phyloP scores from a whole-genome alignment of 1,284 basidiomycete species.

The Marasmius oreades region DNA sequence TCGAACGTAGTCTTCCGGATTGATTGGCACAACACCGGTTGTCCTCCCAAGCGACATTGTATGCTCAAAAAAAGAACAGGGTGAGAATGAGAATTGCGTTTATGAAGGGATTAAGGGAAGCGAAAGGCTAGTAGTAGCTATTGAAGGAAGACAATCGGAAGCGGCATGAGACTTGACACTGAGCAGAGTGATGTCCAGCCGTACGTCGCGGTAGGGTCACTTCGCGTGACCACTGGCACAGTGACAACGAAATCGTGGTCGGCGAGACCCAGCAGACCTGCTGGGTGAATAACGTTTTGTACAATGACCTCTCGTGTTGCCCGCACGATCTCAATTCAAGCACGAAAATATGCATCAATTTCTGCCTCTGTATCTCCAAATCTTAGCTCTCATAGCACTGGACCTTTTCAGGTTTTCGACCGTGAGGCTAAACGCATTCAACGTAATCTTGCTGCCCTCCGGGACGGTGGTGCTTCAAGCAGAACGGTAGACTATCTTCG shows the following conservation, averaged over 20 bases:
- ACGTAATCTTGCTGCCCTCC: constrained; percentile 70
- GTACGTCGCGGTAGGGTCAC: too few species aligned
- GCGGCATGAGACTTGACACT: too few species aligned
- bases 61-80: background rate
- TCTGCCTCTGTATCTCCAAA: constrained; percentile 31
- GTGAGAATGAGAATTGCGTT: background rate
- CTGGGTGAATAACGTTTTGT: too few species aligned
- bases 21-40: background rate
- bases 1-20: background rate
- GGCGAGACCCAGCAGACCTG: too few species aligned
- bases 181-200: too few species aligned
- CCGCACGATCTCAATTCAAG: background rate
- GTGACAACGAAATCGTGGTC: too few species aligned
- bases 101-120: too few species aligned
- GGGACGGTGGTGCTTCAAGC: constrained; percentile 57
- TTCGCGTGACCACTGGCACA: too few species aligned
- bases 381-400: constrained; percentile 39
- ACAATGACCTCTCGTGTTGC: background rate
- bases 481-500: constrained; percentile 90
- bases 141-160: too few species aligned
- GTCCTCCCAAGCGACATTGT: background rate
- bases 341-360: constrained; percentile 35
- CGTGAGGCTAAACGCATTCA: constrained; percentile 80
- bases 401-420: constrained; percentile 86
- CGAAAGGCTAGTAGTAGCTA: too few species aligned